Evolutionary conservation across 2,329 filamentous ascomycete genomes (phyloP).

Genomic region (Colletotrichum sp.): DNA sequence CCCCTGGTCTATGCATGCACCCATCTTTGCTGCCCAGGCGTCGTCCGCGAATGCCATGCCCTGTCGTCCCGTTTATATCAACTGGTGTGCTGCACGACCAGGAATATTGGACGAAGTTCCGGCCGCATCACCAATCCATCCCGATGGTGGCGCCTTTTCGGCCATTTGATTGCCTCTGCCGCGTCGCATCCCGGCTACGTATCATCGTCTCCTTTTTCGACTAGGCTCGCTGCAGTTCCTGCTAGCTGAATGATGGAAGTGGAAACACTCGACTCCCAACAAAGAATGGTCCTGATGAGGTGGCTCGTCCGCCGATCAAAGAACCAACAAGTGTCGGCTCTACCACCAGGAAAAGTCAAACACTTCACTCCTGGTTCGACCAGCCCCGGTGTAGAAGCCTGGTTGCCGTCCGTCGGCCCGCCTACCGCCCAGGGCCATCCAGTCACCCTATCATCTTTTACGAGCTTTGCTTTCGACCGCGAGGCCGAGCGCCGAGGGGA

Average conservation of each 20-base stretch:
- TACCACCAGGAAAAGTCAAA: not conserved
- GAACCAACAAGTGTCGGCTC: not conserved
- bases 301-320: not conserved
- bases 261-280: not conserved
- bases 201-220: not conserved
- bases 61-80: not conserved
- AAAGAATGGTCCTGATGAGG: not conserved
- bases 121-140: not conserved
- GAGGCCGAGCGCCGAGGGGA: not conserved
- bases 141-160: conserved; percentile 6
- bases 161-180: not conserved
- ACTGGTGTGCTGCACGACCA: not conserved
- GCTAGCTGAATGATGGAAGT: not conserved
- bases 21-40: not conserved
- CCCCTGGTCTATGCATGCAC: not conserved
- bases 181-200: not conserved
- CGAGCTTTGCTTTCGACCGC: not conserved
- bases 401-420: not conserved
- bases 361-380: not conserved
- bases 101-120: not conserved
- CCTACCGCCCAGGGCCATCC: not conserved
- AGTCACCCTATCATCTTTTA: not conserved
- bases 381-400: not conserved
- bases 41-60: not conserved
- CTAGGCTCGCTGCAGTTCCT: not conserved